phyloP scores from a whole-genome alignment of 805 yeast genomes.

The Metschnikowia gelsemii region DNA sequence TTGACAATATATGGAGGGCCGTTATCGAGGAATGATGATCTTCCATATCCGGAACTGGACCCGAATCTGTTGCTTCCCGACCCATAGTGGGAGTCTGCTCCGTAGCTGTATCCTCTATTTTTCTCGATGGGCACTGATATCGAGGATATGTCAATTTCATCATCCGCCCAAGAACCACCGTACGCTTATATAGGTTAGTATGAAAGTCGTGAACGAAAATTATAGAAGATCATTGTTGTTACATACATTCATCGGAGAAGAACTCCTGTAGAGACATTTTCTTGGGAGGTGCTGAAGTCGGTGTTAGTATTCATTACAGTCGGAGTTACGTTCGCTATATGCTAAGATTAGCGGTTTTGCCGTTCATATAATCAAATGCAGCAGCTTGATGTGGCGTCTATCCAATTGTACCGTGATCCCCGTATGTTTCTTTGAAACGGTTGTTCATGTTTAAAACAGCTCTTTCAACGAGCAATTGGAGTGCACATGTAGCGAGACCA shows the following conservation, averaged over 20 bases:
- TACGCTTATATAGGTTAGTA: constrained; percentile 33
- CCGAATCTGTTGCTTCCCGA: constrained; percentile 12
- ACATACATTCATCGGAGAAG: constrained; percentile 46
- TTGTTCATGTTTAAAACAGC: too few relatives aligned
- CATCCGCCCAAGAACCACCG: constrained; percentile 51
- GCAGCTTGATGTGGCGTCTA: too few relatives aligned
- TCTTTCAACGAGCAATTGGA: too few relatives aligned
- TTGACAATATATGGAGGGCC: constrained; percentile 68
- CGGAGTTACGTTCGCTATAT: too few relatives aligned
- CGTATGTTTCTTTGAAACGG: too few relatives aligned
- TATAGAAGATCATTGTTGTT: constrained; percentile 4
- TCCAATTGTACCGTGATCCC: too few relatives aligned
- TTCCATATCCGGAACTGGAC: constrained; percentile 10
- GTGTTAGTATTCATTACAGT: too few relatives aligned
- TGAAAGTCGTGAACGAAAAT: background rate
- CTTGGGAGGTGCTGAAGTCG: constrained; percentile 38
- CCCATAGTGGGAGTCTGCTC: constrained; percentile 9
- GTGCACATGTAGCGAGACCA: too few relatives aligned
- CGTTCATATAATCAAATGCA: too few relatives aligned
- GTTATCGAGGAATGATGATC: constrained; percentile 15
- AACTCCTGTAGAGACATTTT: constrained; percentile 49
- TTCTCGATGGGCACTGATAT: constrained; percentile 46
- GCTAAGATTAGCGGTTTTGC: too few relatives aligned
- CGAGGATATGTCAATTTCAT: constrained; percentile 45
- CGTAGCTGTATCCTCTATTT: constrained; percentile 27